A percentile compares a stretch with the other conserved stretches of the same genome.
These are phyloP conservation scores for Hymenoscyphus repandus DNA, from an alignment of 2,329 filamentous ascomycete genomes.

Conservation along the genomic window DNA sequence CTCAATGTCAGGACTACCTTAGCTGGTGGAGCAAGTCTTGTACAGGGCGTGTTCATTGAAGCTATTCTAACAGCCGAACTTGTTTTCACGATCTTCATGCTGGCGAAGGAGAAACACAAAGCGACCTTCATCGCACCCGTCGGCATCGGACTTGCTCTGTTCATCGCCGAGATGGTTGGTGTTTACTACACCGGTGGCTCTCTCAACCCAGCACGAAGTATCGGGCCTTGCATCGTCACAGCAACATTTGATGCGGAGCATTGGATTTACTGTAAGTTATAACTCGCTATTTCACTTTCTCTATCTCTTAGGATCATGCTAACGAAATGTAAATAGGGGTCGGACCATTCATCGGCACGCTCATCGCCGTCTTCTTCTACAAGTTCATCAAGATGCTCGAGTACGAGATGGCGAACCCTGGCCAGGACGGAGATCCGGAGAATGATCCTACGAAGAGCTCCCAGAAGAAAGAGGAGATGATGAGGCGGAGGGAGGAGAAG, in stretches of 20 bases:
- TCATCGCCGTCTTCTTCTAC: conserved; percentile 44
- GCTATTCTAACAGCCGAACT: conserved; percentile 43
- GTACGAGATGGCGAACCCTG: conserved; percentile 44
- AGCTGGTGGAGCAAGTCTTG: conserved; percentile 35
- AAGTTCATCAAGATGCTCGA: conserved; percentile 42
- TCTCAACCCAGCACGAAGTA: conserved; percentile 43
- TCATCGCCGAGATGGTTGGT: conserved; percentile 41
- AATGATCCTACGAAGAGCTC: conserved; percentile 3
- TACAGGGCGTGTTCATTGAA: conserved; percentile 45
- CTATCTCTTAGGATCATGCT: background rate
- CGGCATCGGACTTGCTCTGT: conserved; percentile 41
- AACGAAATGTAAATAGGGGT: conserved; percentile 31
- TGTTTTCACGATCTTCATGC: conserved; percentile 46
- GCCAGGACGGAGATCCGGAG: conserved; percentile 34
- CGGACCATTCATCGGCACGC: conserved; percentile 43
- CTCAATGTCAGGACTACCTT: conserved; percentile 39
- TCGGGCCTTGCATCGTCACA: conserved; percentile 43
- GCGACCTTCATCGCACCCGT: conserved; percentile 42
- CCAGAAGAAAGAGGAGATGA: background rate
- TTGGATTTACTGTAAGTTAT: conserved; percentile 40
- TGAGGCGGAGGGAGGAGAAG: background rate
- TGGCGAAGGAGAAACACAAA: conserved; percentile 43
- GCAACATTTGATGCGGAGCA: conserved; percentile 39
- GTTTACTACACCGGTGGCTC: conserved; percentile 39
- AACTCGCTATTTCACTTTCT: background rate